These are phyloP conservation scores for Aspergillus sp. DNA, from an alignment of 2,329 filamentous ascomycete genomes.

Conservation along the genomic window DNA sequence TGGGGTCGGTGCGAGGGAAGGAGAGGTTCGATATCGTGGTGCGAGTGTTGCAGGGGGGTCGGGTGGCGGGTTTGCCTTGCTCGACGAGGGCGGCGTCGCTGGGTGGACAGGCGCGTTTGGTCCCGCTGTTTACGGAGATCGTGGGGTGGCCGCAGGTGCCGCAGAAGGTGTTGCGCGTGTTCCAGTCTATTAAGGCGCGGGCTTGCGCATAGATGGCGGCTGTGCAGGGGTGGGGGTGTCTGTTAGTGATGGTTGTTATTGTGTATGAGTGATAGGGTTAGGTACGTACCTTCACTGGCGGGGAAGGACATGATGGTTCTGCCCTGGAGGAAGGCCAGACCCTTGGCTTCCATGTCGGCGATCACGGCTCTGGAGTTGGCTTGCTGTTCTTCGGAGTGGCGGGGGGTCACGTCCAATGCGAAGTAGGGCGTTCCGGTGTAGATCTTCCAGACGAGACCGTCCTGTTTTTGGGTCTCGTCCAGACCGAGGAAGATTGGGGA, in stretches of 20 bases:
- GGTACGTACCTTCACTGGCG: slow-evolving; percentile 60
- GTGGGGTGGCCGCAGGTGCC: slow-evolving; percentile 83
- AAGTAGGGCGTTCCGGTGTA: slow-evolving; percentile 85
- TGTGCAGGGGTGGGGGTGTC: slow-evolving; percentile 36
- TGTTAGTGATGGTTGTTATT: not conserved
- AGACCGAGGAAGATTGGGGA: slow-evolving; percentile 83
- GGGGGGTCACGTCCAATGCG: slow-evolving; percentile 82
- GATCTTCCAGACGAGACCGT: slow-evolving; percentile 49
- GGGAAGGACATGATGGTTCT: slow-evolving; percentile 63
- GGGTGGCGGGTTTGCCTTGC: slow-evolving; percentile 40
- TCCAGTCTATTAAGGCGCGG: slow-evolving; percentile 90
- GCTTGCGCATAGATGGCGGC: slow-evolving; percentile 90
- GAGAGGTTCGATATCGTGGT: slow-evolving; percentile 84
- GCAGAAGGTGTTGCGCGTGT: slow-evolving; percentile 87
- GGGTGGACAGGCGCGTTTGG: slow-evolving; percentile 49
- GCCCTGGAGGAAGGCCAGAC: slow-evolving; percentile 67
- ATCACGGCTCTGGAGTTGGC: slow-evolving; percentile 60
- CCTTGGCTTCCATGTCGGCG: slow-evolving; percentile 60
- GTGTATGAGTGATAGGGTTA: not conserved
- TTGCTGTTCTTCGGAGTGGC: slow-evolving; percentile 62
- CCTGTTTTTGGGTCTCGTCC: slow-evolving; percentile 62
- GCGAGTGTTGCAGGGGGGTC: slow-evolving; percentile 76
- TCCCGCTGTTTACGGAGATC: slow-evolving; percentile 53
- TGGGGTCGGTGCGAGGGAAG: slow-evolving; percentile 91
- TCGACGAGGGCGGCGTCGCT: slow-evolving; percentile 40